Percentiles rank a stretch among this genome's conserved stretches.
These are phyloP conservation scores for Pythium phragmiticola DNA, from an alignment of 352 stramenopile genomes.

Conservation along the genomic window DNA sequence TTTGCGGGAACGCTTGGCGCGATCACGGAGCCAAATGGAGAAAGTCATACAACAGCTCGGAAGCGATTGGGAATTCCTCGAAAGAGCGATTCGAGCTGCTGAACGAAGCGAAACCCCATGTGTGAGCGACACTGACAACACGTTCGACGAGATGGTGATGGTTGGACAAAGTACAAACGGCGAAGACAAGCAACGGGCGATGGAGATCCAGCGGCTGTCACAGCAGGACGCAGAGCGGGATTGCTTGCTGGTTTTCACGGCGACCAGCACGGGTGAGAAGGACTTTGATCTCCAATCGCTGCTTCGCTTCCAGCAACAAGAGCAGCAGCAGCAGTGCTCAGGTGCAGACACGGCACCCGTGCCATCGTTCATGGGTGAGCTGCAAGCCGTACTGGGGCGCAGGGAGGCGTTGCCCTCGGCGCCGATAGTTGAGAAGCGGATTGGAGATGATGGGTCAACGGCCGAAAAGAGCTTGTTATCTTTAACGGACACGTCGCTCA, in stretches of 20 bases:
- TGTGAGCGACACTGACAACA: no score
- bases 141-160: neutral
- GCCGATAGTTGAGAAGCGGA: conserved; percentile 38
- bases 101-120: neutral
- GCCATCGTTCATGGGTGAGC: conserved; percentile 46
- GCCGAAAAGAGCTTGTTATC: neutral
- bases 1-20: conserved; percentile 9
- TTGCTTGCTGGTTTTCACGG: conserved; percentile 60
- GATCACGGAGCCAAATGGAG: conserved; percentile 24
- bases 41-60: conserved; percentile 25
- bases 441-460: conserved; percentile 33
- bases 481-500: neutral
- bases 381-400: conserved; percentile 54
- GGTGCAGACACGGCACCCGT: conserved; percentile 13
- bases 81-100: conserved; percentile 7
- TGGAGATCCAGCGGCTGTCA: neutral
- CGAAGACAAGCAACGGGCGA: neutral
- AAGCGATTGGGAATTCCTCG: conserved; percentile 22
- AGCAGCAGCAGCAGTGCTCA: conserved; percentile 28
- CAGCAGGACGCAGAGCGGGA: conserved; percentile 20
- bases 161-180: neutral
- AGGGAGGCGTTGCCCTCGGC: conserved; percentile 31
- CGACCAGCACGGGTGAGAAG: conserved; percentile 68
- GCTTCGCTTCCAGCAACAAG: conserved; percentile 31
- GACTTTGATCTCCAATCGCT: conserved; percentile 57